Percentiles rank a stretch among this genome's conserved stretches.
Conservation (phyloP, 306 rosid genomes). For the Oemleria cerasiformis region DNA sequence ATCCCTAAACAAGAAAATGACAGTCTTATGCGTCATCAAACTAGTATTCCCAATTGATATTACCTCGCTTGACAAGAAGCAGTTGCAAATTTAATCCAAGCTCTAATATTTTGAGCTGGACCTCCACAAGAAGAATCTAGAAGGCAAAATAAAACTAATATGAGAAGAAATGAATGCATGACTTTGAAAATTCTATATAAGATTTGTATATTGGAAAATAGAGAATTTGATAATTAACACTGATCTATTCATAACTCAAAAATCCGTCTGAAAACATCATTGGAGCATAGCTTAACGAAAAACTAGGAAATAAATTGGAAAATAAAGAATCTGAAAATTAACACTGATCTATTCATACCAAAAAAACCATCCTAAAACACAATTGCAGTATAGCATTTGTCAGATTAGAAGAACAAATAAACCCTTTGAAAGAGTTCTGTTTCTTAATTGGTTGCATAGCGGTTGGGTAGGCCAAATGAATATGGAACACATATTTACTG, state of each 20-base stretch:
- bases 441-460: background rate
- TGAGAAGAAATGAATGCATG: constrained; percentile 20
- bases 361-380: background rate
- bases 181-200: background rate
- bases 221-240: too few relatives aligned
- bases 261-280: too few relatives aligned
- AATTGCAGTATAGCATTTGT: constrained; percentile 2
- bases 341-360: background rate
- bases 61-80: constrained; percentile 69
- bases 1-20: background rate
- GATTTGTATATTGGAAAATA: background rate
- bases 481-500: background rate
- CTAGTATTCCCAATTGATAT: background rate
- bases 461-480: background rate
- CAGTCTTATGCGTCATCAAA: background rate
- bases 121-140: constrained; percentile 59
- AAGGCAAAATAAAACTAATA: constrained; percentile 17
- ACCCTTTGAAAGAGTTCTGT: background rate
- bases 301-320: background rate
- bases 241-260: too few relatives aligned
- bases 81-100: constrained; percentile 65
- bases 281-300: background rate
- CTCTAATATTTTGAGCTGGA: constrained; percentile 75
- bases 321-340: background rate
- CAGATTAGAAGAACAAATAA: background rate